Evolutionary conservation across 2,329 filamentous ascomycete genomes (phyloP).

Genomic region (Trichoderma cornu-damae): DNA sequence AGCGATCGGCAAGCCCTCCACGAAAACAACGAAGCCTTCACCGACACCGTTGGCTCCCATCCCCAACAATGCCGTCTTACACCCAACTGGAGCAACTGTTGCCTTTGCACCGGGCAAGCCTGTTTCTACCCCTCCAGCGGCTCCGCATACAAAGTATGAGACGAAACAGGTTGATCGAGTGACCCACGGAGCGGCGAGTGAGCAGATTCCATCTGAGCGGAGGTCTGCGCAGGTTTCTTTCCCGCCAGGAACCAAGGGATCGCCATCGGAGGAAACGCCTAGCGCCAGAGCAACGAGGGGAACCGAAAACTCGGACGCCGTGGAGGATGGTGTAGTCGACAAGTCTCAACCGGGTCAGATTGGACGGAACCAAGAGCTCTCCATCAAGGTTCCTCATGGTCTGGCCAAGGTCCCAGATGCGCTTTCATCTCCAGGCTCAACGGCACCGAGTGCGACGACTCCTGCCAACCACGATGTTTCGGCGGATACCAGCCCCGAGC

Average conservation of each 20-base stretch:
- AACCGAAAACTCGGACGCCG: background rate
- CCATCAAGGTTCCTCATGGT: slow-evolving; percentile 29
- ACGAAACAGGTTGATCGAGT: background rate
- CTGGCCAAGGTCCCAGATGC: slow-evolving; percentile 37
- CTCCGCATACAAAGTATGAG: background rate
- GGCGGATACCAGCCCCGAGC: slow-evolving; percentile 68
- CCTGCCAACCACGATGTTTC: slow-evolving; percentile 63
- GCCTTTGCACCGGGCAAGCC: background rate
- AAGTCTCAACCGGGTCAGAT: background rate
- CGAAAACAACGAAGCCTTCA: background rate
- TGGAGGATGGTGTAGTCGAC: background rate
- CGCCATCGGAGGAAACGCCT: slow-evolving; percentile 20
- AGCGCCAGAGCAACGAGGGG: slow-evolving; percentile 11
- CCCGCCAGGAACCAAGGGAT: slow-evolving; percentile 31
- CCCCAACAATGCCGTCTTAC: background rate
- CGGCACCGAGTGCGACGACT: slow-evolving; percentile 67
- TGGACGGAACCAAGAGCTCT: slow-evolving; percentile 20
- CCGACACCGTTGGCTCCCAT: background rate
- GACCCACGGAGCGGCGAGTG: slow-evolving; percentile 1
- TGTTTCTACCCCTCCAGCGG: background rate
- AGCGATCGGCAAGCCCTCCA: background rate
- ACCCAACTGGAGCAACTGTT: background rate
- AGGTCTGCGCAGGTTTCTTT: slow-evolving; percentile 31
- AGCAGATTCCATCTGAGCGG: slow-evolving; percentile 9
- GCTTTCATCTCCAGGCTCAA: slow-evolving; percentile 57